phyloP scores from a whole-genome alignment of 305 asterid species.

The Coffea humblotiana region DNA sequence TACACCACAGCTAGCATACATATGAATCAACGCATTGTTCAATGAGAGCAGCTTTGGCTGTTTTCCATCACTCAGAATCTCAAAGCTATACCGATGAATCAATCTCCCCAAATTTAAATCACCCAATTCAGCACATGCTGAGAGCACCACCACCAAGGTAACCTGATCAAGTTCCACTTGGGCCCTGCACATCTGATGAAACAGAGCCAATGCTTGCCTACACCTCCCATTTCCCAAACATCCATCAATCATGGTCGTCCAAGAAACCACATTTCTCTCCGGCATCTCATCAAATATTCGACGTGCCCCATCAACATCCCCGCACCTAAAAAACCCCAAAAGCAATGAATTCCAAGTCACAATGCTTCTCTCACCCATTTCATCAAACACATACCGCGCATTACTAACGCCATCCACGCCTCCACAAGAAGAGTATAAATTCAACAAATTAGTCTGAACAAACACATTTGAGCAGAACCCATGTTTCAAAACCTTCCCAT shows the following conservation, averaged over 20 bases:
- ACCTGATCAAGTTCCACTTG: slow-evolving; percentile 71
- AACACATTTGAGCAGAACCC: slow-evolving; percentile 56
- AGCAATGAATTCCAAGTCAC: slow-evolving; percentile 82
- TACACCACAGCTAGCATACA: slow-evolving; percentile 87
- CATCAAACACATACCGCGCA: slow-evolving; percentile 58
- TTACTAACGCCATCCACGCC: slow-evolving; percentile 31
- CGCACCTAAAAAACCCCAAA: slow-evolving; percentile 47
- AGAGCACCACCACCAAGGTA: slow-evolving; percentile 54
- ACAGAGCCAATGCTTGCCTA: slow-evolving; percentile 54
- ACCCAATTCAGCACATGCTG: slow-evolving; percentile 79
- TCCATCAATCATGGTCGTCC: slow-evolving; percentile 84
- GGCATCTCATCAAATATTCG: slow-evolving; percentile 57
- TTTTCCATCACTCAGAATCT: slow-evolving; percentile 26
- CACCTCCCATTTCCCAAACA: slow-evolving; percentile 54
- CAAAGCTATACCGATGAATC: slow-evolving; percentile 53
- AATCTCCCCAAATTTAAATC: slow-evolving; percentile 60
- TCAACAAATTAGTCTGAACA: slow-evolving; percentile 63
- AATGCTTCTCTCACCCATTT: slow-evolving; percentile 54
- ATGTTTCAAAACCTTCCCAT: slow-evolving; percentile 57
- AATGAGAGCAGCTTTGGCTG: slow-evolving; percentile 42
- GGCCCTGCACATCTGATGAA: slow-evolving; percentile 43
- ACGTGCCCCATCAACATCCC: slow-evolving; percentile 48
- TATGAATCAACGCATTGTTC: slow-evolving; percentile 67
- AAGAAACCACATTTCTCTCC: slow-evolving; percentile 61
- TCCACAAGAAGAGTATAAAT: slow-evolving; percentile 52